These are phyloP conservation scores for Phytopythium litorale DNA, from an alignment of 352 stramenopile species.

Conservation along the genomic window DNA sequence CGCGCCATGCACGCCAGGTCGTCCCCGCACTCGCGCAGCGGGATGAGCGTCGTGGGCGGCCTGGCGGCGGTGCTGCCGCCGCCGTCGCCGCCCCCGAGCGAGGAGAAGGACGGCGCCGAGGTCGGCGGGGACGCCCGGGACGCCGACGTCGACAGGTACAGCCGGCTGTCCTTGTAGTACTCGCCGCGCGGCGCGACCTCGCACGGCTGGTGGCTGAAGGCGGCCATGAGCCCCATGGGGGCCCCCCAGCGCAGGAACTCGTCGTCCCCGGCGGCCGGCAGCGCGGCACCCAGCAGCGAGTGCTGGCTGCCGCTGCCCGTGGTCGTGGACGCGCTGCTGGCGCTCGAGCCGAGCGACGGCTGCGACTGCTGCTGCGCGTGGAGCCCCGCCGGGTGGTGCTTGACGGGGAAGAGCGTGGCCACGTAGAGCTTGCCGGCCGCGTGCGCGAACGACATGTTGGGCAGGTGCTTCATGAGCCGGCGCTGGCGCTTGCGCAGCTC, in stretches of 20 bases:
- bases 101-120: conserved; percentile 11
- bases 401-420: conserved; percentile 38
- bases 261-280: conserved; percentile 8
- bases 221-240: conserved; percentile 54
- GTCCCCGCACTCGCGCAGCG: conserved; percentile 54
- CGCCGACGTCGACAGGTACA: conserved; percentile 62
- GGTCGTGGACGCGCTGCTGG: neutral
- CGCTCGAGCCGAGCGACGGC: neutral
- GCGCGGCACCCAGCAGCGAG: conserved; percentile 11
- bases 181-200: conserved; percentile 54
- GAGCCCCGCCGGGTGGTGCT: conserved; percentile 15
- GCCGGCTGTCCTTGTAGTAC: conserved; percentile 75
- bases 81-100: neutral
- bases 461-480: conserved; percentile 58
- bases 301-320: conserved; percentile 20
- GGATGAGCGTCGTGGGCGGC: conserved; percentile 47
- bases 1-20: conserved; percentile 67
- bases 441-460: conserved; percentile 74
- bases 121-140: conserved; percentile 28
- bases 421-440: conserved; percentile 57
- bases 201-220: conserved; percentile 49
- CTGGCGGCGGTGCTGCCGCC: too few species aligned
- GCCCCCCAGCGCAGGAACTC: conserved; percentile 59
- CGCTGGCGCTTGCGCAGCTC: conserved; percentile 45
- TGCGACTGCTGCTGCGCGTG: neutral